Conservation (phyloP, 768 basidiomycete genomes). For the Exidia glandulosa region DNA sequence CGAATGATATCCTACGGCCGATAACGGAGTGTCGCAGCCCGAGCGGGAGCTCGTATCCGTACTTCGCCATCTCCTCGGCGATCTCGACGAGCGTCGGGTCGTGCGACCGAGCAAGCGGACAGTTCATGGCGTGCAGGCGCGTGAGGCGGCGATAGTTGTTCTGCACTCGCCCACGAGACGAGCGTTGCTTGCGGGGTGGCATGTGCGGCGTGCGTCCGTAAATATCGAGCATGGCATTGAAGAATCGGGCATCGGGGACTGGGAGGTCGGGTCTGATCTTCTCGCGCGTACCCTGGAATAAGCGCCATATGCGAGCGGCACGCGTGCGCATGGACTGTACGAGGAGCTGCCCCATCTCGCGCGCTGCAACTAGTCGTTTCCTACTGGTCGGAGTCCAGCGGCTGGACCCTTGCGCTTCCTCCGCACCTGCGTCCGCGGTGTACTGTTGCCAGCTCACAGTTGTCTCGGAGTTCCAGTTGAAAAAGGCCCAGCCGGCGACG, state of each 20-base stretch:
- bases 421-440: no score
- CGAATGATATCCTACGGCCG: neutral
- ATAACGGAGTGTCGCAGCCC: conserved; percentile 1
- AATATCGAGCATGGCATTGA: conserved; percentile 47
- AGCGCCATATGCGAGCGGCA: conserved; percentile 14
- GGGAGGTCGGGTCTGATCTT: conserved; percentile 22
- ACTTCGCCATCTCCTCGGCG: conserved; percentile 1
- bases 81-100: conserved; percentile 4
- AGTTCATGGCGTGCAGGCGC: neutral
- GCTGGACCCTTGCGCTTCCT: neutral
- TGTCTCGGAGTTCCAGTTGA: neutral
- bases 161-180: neutral
- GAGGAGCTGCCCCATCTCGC: conserved; percentile 21
- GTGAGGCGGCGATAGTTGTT: neutral
- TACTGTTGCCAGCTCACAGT: neutral
- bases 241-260: conserved; percentile 52
- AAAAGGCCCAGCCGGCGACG: conserved; percentile 1
- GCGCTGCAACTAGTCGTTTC: neutral
- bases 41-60: conserved; percentile 4
- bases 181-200: neutral
- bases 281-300: neutral
- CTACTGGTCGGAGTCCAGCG: neutral
- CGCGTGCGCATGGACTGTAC: conserved; percentile 26
- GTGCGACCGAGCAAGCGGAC: neutral
- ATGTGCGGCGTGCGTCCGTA: conserved; percentile 19